These are phyloP conservation scores for Ustilago nuda DNA, from an alignment of 1,284 basidiomycete genomes.

Conservation along the genomic window DNA sequence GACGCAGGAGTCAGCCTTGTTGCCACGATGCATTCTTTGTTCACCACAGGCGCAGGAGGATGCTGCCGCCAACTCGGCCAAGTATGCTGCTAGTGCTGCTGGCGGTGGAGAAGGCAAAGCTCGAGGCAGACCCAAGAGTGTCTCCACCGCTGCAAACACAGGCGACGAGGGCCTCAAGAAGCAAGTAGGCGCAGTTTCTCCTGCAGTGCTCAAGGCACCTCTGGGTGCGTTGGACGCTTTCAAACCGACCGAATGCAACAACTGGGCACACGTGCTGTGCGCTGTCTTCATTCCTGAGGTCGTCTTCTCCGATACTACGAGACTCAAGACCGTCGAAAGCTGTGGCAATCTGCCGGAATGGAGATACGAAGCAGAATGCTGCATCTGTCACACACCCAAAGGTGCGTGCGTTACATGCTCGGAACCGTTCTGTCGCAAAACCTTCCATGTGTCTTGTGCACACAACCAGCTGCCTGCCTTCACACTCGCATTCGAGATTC, in stretches of 20 bases:
- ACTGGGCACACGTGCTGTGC: conserved; percentile 92
- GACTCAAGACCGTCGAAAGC: conserved; percentile 85
- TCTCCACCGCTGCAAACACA: conserved; percentile 6
- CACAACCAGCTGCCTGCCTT: conserved; percentile 78
- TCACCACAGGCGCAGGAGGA: conserved; percentile 39
- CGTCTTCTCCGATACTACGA: conserved; percentile 79
- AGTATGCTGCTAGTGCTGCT: conserved; percentile 24
- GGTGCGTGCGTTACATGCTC: conserved; percentile 86
- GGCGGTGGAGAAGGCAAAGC: conserved; percentile 27
- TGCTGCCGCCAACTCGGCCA: conserved; percentile 42
- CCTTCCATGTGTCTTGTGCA: conserved; percentile 90
- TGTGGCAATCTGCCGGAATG: conserved; percentile 77
- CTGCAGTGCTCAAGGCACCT: conserved; percentile 21
- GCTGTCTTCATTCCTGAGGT: conserved; percentile 87
- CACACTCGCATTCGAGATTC: conserved; percentile 90
- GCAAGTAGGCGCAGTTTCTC: conserved; percentile 12
- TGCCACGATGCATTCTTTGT: conserved; percentile 64
- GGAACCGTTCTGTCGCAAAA: conserved; percentile 76
- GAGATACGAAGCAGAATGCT: conserved; percentile 70
- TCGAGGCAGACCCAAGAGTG: conserved; percentile 27
- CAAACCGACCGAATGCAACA: conserved; percentile 92
- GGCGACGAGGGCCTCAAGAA: conserved; percentile 30
- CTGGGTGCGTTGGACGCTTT: conserved; percentile 78
- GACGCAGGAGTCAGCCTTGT: conserved; percentile 53
- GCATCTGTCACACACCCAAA: conserved; percentile 74